phyloP scores from a whole-genome alignment of 2,329 filamentous ascomycete species.

The Thyridium curvatum region DNA sequence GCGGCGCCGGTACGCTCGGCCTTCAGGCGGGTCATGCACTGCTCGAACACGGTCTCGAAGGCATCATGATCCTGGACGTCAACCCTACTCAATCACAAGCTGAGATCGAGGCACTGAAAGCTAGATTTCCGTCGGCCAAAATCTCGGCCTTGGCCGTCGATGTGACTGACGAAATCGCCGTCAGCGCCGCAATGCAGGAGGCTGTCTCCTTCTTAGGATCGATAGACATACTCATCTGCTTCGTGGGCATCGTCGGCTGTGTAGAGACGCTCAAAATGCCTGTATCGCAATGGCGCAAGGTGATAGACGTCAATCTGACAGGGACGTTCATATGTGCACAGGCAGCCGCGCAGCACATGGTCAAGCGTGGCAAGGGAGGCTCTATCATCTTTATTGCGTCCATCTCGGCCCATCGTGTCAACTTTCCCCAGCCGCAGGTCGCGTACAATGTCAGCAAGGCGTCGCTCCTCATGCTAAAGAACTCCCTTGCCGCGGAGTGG shows the following conservation, averaged over 20 bases:
- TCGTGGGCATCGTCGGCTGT: slow-evolving; percentile 63
- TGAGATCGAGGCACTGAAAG: slow-evolving; percentile 18
- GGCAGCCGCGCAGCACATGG: slow-evolving; percentile 51
- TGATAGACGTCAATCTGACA: slow-evolving; percentile 66
- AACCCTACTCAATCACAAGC: slow-evolving; percentile 14
- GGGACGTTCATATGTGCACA: slow-evolving; percentile 66
- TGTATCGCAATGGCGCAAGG: slow-evolving; percentile 51
- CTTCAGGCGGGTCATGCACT: slow-evolving; percentile 53
- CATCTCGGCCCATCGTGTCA: slow-evolving; percentile 62
- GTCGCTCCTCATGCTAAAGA: slow-evolving; percentile 56
- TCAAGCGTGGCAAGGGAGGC: slow-evolving; percentile 41
- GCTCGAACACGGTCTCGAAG: slow-evolving; percentile 59
- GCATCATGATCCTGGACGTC: slow-evolving; percentile 56
- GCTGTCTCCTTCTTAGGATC: slow-evolving; percentile 37
- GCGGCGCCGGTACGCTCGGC: slow-evolving; percentile 59
- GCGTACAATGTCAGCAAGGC: slow-evolving; percentile 71
- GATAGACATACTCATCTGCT: slow-evolving; percentile 53
- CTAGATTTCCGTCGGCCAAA: slow-evolving; percentile 46
- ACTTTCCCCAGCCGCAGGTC: slow-evolving; percentile 66
- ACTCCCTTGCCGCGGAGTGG: slow-evolving; percentile 68
- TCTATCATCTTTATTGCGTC: slow-evolving; percentile 61
- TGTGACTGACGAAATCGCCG: slow-evolving; percentile 29
- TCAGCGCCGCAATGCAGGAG: slow-evolving; percentile 25
- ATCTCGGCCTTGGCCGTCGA: slow-evolving; percentile 49
- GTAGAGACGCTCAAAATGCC: slow-evolving; percentile 54